Evolutionary conservation across 495 filamentous ascomycete species (phyloP), one percentile per base, ranked within the genome.

Genomic region (Hypoxylon rickii): DNA sequence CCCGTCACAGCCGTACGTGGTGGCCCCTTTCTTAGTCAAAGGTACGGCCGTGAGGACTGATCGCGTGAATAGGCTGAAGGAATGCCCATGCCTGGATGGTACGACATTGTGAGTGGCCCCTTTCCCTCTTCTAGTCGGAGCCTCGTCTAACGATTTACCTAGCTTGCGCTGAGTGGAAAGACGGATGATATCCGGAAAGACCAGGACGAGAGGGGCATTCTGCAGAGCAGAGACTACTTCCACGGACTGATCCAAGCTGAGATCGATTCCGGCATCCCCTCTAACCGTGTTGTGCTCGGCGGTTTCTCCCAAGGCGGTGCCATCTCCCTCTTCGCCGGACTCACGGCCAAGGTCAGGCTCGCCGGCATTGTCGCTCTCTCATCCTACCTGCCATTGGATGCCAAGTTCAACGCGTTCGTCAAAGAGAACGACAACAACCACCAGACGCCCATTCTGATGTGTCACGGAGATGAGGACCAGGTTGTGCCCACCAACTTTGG

Each of bases 11-110:
- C 87, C 60, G 90, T 92, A 87, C 63, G 83, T 75, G n/a, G n/a
- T 33, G 10, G 1, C 15, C 10, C 7, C 32, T 3, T 32, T 22
- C 13, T 31, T 31, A 33, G 20, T 34, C 18, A 11, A 18, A 21
- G 10, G 45, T 12, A 34, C 2, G 15, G 17, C 10, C 16, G 29
- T 42, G 48, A 43, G 24, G 18, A 24, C 56, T 61, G 12, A 64
- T 31, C 13, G 1, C 8, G 60, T 29, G 32, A 29, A 50, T 57
- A 91, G 89, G 91, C 94, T 68, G 74, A 80, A 32, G 90, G 91
- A 24, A 88, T 90, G 86, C 68, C 68, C 7, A 92, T 96, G 89
- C 90, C 92, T 3, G 90, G 88, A 15, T 96, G 93, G 93, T 96
- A 92, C 67, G 90, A 96, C 62, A 89, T 96, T 63, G 81, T 87